Evolutionary conservation across 116 monocot genomes (phyloP), one percentile per base, ranked within the genome.

Genomic region (Zostera marina): DNA sequence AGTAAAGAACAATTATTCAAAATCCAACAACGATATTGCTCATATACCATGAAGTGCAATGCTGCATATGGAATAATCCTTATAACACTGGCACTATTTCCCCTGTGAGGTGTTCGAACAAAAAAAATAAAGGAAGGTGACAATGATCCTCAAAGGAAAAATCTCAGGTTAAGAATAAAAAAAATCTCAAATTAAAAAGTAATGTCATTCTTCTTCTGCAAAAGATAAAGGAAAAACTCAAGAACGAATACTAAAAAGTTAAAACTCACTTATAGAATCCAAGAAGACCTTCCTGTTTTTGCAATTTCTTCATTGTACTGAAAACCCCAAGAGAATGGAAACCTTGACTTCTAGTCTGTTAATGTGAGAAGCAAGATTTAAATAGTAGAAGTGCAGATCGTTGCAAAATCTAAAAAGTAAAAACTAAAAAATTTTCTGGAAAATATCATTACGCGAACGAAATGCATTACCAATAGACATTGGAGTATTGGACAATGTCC

Each of bases 41-140:
- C 96, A 53, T 96, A 96, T 32, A 89, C 72, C 89, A 85, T 96
- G 46, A 62, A 96, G 63, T 96, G 96, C 52, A 96, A 64, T 70
- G 96, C 96, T 25, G 96, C 96, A 69, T 96, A 96, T 17, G 96
- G 96, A 49, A 88, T 76, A 66, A 96, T 96, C n/a, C 96, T 74
- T 60, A 89, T 75, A 23, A 96, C 89, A 47, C 96, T 96, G 53
- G 96, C 96, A 6, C 96, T 82, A 82, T 96, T 96, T 70, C 96
- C 96, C 56, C 96, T 96, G 67, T 53, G 60, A 54, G 20, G 47
- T 26, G 59, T 39, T 54, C 47, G 55, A 53, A 25, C 56, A 62
- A 52, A 51, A 14, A 9, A 42, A 20, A 59, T 15, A 59, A 20
- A 59, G 43, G 39, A 7, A 20, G 10, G 19, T 10, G 59, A 12